Conservation (phyloP, 2,329 filamentous ascomycete species). For the Neofusicoccum cordaticola region DNA sequence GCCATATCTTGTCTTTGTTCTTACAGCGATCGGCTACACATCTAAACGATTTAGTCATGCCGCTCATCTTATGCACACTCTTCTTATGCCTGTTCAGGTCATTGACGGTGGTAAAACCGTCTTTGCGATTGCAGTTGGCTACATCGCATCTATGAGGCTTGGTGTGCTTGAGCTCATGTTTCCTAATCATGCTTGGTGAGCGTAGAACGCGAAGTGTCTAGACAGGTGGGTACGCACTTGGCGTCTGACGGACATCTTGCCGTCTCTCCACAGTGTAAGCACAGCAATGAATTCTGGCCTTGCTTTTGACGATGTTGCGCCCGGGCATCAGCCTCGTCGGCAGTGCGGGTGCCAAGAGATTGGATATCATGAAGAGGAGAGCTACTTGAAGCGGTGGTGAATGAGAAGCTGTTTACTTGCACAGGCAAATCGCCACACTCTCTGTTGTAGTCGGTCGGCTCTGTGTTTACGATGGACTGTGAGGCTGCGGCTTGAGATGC, state of each 20-base stretch:
- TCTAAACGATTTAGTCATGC: constrained; percentile 50
- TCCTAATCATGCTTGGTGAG: constrained; percentile 50
- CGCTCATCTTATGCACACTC: constrained; percentile 61
- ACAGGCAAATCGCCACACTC: constrained; percentile 4
- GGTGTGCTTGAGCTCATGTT: constrained; percentile 68
- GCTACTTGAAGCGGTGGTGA: neutral
- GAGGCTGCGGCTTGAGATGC: constrained; percentile 23
- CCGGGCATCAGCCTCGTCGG: neutral
- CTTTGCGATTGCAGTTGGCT: constrained; percentile 54
- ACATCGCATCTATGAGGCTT: constrained; percentile 65
- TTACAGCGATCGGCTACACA: constrained; percentile 60
- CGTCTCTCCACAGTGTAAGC: constrained; percentile 24
- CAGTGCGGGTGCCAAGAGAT: neutral
- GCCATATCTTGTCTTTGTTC: constrained; percentile 68
- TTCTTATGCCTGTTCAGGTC: constrained; percentile 77
- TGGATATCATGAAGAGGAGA: neutral
- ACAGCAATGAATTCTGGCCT: constrained; percentile 14
- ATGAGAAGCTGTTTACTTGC: constrained; percentile 9
- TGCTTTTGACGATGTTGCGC: neutral
- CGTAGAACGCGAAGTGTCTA: neutral
- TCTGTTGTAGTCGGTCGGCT: constrained; percentile 21
- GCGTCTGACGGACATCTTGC: constrained; percentile 36
- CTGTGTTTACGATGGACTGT: constrained; percentile 32
- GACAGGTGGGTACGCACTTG: constrained; percentile 29
- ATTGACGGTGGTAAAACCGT: constrained; percentile 76